Base-by-base conservation (phyloP, 169 alveolate genomes). In the Amoebophrya sp. region DNA sequence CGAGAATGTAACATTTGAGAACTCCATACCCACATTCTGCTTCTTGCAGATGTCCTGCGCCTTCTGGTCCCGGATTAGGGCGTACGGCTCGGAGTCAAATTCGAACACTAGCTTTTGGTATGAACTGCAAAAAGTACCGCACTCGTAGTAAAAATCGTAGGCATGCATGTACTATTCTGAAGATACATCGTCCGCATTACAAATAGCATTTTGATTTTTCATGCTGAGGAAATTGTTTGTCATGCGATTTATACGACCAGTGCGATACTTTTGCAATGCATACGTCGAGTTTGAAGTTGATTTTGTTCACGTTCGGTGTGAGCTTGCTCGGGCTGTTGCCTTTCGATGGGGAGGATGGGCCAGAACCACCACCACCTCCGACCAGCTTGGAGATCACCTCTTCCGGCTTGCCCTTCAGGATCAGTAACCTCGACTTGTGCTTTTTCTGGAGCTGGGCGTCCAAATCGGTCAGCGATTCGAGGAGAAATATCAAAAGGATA, bases 401-500 rank as follows among this genome's bases (percentile, higher is more conserved):
- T 10, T 0, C 0, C 40, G 89, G 89, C 40, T 77, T n/a, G 12
- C 89, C 89, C 25, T 40, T 1, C 39, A 88, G 0, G 38, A 88
- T 54, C 29, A 88, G 3, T 54, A 88, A 40, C 3, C 90, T 47
- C 33, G 55, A 38, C 55, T 88, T 88, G 55, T 88, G 33, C 35
- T 25, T 38, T 1, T 25, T 23, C 55, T 29, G 29, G 55, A 88
- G 55, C 38, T 23, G 32, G 33, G 90, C 3, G 53, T 66, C 91
- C 77, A 66, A 77, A 40, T 77, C 93, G 77, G 40, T 18, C 91
- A 66, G 47, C 32, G n/a, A 89, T 40, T 66, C 93, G 54, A 89
- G 91, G 41, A 91, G 39, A 18, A 47, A 47, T 18, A 18, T 47
- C 66, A 7, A 7, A 47, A 7, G 18, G 29, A 18, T 18, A 18